Base-by-base conservation (phyloP, 805 yeast species). In the Ascoidea asiatica region DNA sequence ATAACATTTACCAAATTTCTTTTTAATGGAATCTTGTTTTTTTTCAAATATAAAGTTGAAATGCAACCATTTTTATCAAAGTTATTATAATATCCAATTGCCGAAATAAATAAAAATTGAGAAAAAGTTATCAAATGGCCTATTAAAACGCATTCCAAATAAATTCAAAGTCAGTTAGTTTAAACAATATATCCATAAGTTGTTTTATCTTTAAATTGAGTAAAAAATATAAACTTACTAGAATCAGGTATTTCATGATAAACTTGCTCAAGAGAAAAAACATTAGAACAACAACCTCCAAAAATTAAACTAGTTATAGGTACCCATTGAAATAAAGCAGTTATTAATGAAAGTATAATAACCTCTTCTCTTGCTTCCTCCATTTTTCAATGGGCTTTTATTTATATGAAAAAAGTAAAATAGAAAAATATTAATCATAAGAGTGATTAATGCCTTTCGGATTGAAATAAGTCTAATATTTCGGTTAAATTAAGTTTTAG, bases 281-380 rank as follows among this genome's bases (percentile, higher is more conserved):
- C 88, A 56, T 80, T 83, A 29, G 77, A 62, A 56, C 92, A 83
- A 56, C 92, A 82, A 3, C 89, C 87, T 0, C 84, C 82, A 53
- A 80, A 77, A 11, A 80, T 73, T 29, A 73, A 61, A 13, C 29
- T 40, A 13, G 22, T 21, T 7, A 20, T 11, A n/a, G 42, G 39
- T 4, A 38, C 18, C 39, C 37, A 43, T 38, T 37, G 29, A 36
- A 35, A 35, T 21, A 35, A 18, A 17, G 19, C 19, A 37, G 17
- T 15, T 37, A 37, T 37, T 37, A 15, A n/a, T 33, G n/a, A 33
- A 13, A 33, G 37, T 13, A 33, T 33, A 33, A 33, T 33, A 33
- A 13, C 13, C 37, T 13, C 37, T 13, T 13, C 13, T 13, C 37
- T 13, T 13, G 37, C 13, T 13, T 13, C 13, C 37, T 33, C 15